Evolutionary conservation across 345 rosid genomes (phyloP), one percentile per base, ranked within the genome.

Genomic region (Brassica rapa): DNA sequence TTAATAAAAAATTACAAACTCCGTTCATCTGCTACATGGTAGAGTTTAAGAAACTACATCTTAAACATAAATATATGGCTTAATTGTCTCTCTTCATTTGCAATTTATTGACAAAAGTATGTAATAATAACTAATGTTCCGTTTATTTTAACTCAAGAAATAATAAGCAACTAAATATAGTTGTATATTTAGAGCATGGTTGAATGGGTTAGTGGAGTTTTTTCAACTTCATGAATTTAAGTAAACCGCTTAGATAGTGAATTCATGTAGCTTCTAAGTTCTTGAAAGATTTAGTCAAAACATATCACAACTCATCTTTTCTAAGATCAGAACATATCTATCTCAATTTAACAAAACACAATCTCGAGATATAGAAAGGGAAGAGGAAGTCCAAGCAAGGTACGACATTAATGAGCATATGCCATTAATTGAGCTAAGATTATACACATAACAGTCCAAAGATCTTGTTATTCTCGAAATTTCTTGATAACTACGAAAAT

Each of bases 331-430:
- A 51, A 53, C 24, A n/a, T 53, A 53, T 53, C 24, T 53, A 53
- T 62, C 8, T 61, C 25, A 9, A 14, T 33, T 10, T 21, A 59
- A 33, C 15, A 35, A 69, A 53, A 69, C 49, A 29, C 41, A 12
- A 68, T 21, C 25, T 55, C 4, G 37, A 37, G 5, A 16, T 9
- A 19, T 14, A 55, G 35, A 71, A 39, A 27, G 64, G 1, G 21
- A 72, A 39, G 30, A 65, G 4, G 51, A 32, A 53, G 21, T 39
- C 66, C n/a, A 55, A 77, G 55, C 55, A 51, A 79, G 74, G 74
- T 37, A 55, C 43, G 75, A 53, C 79, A 74, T 68, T 80, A 68
- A 74, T 80, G 75, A 74, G 67, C 82, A 80, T 80, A 69, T 80
- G 79, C 79, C 53, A 62, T 10, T 80, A 46, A 80, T 57, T 68